These are phyloP conservation scores for Globisporangium ultimum DNA, from an alignment of 352 stramenopile species.

Conservation along the genomic window DNA sequence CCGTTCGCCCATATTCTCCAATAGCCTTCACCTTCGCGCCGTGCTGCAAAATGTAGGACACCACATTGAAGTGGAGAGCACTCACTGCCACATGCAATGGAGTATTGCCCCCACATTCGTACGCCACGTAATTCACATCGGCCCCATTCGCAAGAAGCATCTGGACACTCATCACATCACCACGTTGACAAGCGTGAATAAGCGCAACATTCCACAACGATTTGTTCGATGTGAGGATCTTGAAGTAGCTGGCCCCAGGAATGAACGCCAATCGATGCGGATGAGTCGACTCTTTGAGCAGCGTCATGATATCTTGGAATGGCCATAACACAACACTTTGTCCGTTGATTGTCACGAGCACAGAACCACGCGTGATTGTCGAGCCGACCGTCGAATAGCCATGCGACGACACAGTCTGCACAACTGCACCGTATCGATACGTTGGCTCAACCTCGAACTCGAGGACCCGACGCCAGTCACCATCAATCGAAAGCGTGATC, in stretches of 20 bases:
- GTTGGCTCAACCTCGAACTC: conserved; percentile 82
- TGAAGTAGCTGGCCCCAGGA: conserved; percentile 81
- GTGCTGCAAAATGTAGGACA: conserved; percentile 85
- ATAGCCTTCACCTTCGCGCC: conserved; percentile 76
- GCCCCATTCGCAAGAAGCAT: conserved; percentile 86
- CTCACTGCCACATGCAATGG: conserved; percentile 81
- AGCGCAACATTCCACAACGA: conserved; percentile 88
- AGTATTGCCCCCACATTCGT: conserved; percentile 77
- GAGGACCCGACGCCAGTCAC: conserved; percentile 75
- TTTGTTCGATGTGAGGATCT: conserved; percentile 85
- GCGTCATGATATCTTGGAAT: conserved; percentile 59
- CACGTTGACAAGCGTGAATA: conserved; percentile 81
- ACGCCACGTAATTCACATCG: conserved; percentile 85
- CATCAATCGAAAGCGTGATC: conserved; percentile 86
- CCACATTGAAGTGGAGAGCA: conserved; percentile 78
- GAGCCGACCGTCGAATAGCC: conserved; percentile 67
- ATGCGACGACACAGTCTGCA: conserved; percentile 75
- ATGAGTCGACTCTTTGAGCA: conserved; percentile 63
- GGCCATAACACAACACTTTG: conserved; percentile 87
- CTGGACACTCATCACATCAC: conserved; percentile 81
- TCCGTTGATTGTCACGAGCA: conserved; percentile 83
- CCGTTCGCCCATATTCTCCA: conserved; percentile 63
- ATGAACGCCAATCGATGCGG: conserved; percentile 84
- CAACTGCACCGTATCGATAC: conserved; percentile 79
- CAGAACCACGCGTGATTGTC: conserved; percentile 71